Conservation (phyloP, 2,329 filamentous ascomycete species). For the Venturia pyrina region DNA sequence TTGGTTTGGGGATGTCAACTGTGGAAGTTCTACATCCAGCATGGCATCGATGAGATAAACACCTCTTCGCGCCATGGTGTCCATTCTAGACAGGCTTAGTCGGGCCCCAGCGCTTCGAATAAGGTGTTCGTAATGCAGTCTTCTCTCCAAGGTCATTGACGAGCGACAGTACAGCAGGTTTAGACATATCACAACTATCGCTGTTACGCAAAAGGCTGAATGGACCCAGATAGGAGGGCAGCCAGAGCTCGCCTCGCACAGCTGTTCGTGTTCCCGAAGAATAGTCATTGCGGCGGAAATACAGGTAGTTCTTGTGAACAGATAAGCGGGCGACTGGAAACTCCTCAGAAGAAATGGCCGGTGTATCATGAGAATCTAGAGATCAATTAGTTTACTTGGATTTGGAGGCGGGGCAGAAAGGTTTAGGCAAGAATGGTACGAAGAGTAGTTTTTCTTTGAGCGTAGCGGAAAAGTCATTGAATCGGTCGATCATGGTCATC, state of each 20-base stretch:
- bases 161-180: not conserved
- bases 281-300: constrained; percentile 4
- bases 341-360: not conserved
- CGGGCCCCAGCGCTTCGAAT: constrained; percentile 1
- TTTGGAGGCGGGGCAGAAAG: not conserved
- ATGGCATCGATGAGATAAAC: not conserved
- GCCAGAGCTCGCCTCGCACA: not conserved
- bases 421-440: not conserved
- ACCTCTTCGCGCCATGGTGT: constrained; percentile 6
- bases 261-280: constrained; percentile 6
- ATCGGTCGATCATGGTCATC: not conserved
- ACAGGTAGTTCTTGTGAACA: constrained; percentile 4
- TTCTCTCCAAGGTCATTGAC: not conserved
- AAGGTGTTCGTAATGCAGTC: not conserved
- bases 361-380: constrained; percentile 6
- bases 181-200: constrained; percentile 5
- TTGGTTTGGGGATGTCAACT: not conserved
- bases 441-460: not conserved
- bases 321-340: constrained; percentile 5
- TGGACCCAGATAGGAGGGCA: constrained; percentile 3
- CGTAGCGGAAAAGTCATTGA: not conserved
- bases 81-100: not conserved
- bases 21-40: not conserved
- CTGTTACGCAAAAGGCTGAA: constrained; percentile 6
- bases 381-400: not conserved